Conservation (phyloP, 2,329 filamentous ascomycete genomes). For the Ophioceras dolichostomum region DNA sequence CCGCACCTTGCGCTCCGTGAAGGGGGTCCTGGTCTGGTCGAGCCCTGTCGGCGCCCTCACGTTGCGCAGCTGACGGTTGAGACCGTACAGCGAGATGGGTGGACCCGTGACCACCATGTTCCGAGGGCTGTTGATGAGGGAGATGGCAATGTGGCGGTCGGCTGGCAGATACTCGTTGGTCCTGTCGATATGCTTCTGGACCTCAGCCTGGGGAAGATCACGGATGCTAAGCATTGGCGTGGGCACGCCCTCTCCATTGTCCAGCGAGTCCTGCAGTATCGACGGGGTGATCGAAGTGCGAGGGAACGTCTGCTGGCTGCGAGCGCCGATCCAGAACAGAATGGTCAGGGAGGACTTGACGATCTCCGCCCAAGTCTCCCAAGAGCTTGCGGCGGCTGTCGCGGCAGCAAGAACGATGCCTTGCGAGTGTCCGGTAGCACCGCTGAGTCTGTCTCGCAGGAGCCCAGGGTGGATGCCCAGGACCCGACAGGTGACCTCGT, state of each 20-base stretch:
- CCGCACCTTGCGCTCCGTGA: slow-evolving; percentile 89
- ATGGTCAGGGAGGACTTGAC: slow-evolving; percentile 75
- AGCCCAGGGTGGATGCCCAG: slow-evolving; percentile 83
- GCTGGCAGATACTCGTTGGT: slow-evolving; percentile 93
- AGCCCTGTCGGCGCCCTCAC: slow-evolving; percentile 96
- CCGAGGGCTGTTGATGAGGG: slow-evolving; percentile 89
- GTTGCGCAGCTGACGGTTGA: slow-evolving; percentile 90
- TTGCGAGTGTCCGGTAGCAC: slow-evolving; percentile 92
- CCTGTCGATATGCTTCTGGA: slow-evolving; percentile 92
- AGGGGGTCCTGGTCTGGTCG: slow-evolving; percentile 87
- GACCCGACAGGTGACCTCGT: slow-evolving; percentile 85
- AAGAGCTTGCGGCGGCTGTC: slow-evolving; percentile 80
- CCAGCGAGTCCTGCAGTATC: slow-evolving; percentile 83
- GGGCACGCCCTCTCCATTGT: slow-evolving; percentile 87
- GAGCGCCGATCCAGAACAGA: slow-evolving; percentile 96
- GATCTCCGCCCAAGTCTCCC: slow-evolving; percentile 81
- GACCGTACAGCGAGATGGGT: slow-evolving; percentile 88
- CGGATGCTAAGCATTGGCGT: slow-evolving; percentile 98
- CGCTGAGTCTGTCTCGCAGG: slow-evolving; percentile 70
- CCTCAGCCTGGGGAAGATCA: slow-evolving; percentile 74
- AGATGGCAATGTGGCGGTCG: slow-evolving; percentile 89
- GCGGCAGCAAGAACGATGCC: slow-evolving; percentile 89
- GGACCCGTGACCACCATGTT: slow-evolving; percentile 96
- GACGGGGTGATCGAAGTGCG: slow-evolving; percentile 85
- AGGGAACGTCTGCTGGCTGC: slow-evolving; percentile 95